Percentiles rank a stretch among this genome's conserved stretches.
These are phyloP conservation scores for Rhodotorula sp. DNA, from an alignment of 1,284 basidiomycete species.

Conservation along the genomic window DNA sequence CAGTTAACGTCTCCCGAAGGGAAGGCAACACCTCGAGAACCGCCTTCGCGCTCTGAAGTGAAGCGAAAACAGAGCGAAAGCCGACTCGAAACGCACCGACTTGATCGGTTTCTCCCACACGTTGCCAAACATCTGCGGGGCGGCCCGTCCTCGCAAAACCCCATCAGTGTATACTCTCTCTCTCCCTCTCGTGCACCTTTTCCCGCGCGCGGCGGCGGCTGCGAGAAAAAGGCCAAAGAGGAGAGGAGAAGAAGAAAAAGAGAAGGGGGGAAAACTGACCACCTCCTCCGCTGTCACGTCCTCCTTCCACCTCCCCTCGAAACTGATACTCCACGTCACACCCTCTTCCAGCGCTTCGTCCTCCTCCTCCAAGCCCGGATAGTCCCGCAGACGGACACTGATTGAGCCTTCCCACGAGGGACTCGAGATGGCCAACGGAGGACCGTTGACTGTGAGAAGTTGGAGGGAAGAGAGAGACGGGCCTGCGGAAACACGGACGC, in stretches of 20 bases:
- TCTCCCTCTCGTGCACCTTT: background rate
- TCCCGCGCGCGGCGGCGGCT: too few species aligned
- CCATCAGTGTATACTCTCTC: background rate
- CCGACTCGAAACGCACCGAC: background rate
- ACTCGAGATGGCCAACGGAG: background rate
- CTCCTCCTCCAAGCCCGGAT: slow-evolving; percentile 10
- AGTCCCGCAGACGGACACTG: slow-evolving; percentile 20
- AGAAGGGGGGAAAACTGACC: slow-evolving; percentile 15
- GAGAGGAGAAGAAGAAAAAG: too few species aligned
- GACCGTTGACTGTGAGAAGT: slow-evolving; percentile 14
- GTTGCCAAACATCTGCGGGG: slow-evolving; percentile 31
- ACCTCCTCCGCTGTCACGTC: slow-evolving; percentile 25
- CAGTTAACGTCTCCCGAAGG: too few species aligned
- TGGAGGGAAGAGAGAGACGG: slow-evolving; percentile 15
- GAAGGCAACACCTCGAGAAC: too few species aligned
- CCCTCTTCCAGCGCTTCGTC: slow-evolving; percentile 15
- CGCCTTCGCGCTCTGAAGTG: too few species aligned
- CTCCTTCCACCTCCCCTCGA: slow-evolving; percentile 27
- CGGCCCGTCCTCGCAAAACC: too few species aligned
- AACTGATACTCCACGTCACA: slow-evolving; percentile 26
- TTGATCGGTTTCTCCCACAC: slow-evolving; percentile 38
- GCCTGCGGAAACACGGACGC: slow-evolving; percentile 27
- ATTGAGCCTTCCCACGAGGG: slow-evolving; percentile 10
- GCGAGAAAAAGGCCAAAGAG: background rate
- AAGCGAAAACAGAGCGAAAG: background rate